These are phyloP conservation scores for Euphorbia lathyris DNA, from an alignment of 345 rosid species.

Conservation along the genomic window DNA sequence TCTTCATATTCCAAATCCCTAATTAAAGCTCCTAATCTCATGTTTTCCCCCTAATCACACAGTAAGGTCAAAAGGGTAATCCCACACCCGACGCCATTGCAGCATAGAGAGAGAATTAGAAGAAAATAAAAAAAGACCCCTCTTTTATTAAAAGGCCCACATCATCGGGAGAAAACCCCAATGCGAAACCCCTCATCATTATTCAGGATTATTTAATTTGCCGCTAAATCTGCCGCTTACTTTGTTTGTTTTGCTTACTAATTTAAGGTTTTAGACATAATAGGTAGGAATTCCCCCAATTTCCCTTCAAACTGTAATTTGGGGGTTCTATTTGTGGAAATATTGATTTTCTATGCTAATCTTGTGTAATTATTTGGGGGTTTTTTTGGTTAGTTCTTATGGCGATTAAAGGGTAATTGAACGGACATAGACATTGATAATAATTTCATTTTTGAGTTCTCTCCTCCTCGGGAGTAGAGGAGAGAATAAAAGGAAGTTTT, in stretches of 20 bases:
- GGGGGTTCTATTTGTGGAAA: constrained; percentile 3
- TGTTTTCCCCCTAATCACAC: no score
- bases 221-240: constrained; percentile 15
- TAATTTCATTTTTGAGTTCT: constrained; percentile 5
- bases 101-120: not conserved
- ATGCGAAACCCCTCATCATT: not conserved
- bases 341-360: not conserved
- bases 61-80: no score
- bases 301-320: not conserved
- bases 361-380: not conserved
- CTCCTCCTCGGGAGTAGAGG: constrained; percentile 11
- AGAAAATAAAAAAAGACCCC: not conserved
- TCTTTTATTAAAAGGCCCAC: constrained; percentile 5
- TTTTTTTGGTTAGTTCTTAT: not conserved
- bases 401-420: not conserved
- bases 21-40: no score
- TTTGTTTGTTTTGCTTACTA: constrained; percentile 10
- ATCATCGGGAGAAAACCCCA: constrained; percentile 9
- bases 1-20: no score
- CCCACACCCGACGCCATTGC: no score
- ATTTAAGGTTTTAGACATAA: constrained; percentile 5
- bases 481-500: not conserved
- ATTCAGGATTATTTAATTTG: not conserved
- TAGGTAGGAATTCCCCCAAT: not conserved
- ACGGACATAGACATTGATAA: not conserved